Conservation (phyloP, 345 rosid genomes). For the Raphanus raphanistrum region DNA sequence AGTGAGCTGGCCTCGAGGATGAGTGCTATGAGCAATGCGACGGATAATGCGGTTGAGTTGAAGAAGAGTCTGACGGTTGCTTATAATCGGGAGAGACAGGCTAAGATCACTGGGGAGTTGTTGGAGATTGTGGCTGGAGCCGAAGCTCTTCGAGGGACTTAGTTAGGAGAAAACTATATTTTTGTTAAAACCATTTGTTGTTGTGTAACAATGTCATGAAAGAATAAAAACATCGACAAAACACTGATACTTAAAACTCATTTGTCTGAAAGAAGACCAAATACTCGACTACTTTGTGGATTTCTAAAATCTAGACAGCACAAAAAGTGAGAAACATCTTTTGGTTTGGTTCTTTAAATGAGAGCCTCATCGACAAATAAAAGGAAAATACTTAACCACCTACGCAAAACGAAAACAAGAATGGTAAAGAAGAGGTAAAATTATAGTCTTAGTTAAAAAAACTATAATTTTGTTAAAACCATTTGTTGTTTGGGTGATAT, state of each 20-base stretch:
- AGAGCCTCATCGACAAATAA: neutral
- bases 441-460: constrained; percentile 4
- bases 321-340: neutral
- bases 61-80: constrained; percentile 57
- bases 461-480: neutral
- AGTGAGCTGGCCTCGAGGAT: constrained; percentile 88
- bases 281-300: neutral
- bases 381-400: neutral
- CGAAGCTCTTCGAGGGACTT: constrained; percentile 53
- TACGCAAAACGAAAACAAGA: neutral
- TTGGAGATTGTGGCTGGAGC: constrained; percentile 89
- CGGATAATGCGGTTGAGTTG: constrained; percentile 78
- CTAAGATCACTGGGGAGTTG: constrained; percentile 76
- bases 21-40: constrained; percentile 83
- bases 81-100: constrained; percentile 69
- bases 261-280: neutral
- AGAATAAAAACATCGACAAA: neutral
- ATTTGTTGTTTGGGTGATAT: neutral
- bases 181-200: neutral
- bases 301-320: neutral
- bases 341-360: neutral
- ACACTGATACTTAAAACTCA: neutral
- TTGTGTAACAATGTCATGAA: neutral
- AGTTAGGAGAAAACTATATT: neutral
- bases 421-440: neutral